A percentile compares a stretch with the other conserved stretches of the same genome.
These are phyloP conservation scores for Boeremia exigua DNA, from an alignment of 2,329 filamentous ascomycete genomes.

Conservation along the genomic window DNA sequence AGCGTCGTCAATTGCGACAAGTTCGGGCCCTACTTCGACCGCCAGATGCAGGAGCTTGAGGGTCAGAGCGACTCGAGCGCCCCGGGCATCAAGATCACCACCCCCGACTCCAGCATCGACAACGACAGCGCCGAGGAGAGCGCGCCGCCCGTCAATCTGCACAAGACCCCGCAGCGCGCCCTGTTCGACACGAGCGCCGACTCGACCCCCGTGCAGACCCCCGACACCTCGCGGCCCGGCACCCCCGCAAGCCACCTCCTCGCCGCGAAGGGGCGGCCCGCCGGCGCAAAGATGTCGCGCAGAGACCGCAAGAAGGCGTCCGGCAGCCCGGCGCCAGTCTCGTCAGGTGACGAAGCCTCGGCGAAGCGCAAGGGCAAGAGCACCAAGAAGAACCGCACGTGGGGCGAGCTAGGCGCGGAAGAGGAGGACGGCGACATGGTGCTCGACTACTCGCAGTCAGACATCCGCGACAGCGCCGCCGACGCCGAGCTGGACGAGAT, in stretches of 20 bases:
- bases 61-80: constrained; percentile 54
- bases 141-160: constrained; percentile 59
- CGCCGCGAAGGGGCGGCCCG: constrained; percentile 74
- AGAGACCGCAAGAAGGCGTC: constrained; percentile 74
- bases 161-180: constrained; percentile 48
- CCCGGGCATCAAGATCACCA: constrained; percentile 51
- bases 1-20: constrained; percentile 75
- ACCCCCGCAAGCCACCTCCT: constrained; percentile 76
- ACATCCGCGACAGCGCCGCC: constrained; percentile 55
- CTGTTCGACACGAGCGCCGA: constrained; percentile 64
- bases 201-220: constrained; percentile 72
- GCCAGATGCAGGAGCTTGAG: constrained; percentile 84
- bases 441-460: constrained; percentile 85
- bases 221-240: constrained; percentile 77
- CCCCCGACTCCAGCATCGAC: constrained; percentile 59
- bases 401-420: constrained; percentile 90
- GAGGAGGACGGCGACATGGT: constrained; percentile 79
- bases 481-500: constrained; percentile 73
- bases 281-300: constrained; percentile 75
- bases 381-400: constrained; percentile 85
- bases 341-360: constrained; percentile 82
- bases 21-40: constrained; percentile 94
- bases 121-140: constrained; percentile 57
- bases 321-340: constrained; percentile 64
- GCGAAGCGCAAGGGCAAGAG: constrained; percentile 64